A percentile compares a stretch with the other conserved stretches of the same genome.
Evolutionary conservation across 768 basidiomycete species (phyloP).

Genomic region (Leccinum fibrillosum): DNA sequence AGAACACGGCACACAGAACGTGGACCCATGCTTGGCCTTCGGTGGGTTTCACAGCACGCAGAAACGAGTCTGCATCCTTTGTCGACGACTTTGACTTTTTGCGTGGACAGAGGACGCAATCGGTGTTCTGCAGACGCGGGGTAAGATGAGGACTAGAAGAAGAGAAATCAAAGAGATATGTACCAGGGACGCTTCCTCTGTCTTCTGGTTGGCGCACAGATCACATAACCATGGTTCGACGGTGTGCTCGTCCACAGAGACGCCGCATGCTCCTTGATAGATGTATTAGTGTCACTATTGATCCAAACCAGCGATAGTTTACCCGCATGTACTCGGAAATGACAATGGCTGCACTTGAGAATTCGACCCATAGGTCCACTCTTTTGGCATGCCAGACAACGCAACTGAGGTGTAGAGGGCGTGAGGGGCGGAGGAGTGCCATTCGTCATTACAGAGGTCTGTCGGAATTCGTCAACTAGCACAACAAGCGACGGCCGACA

Average conservation of each 20-base stretch:
- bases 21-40: conserved; percentile 95
- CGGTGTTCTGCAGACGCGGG: conserved; percentile 53
- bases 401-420: conserved; percentile 54
- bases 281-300: conserved; percentile 5
- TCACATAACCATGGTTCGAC: conserved; percentile 84
- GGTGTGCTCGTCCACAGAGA: conserved; percentile 56
- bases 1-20: conserved; percentile 84
- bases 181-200: conserved; percentile 79
- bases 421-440: conserved; percentile 62
- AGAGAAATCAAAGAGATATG: conserved; percentile 12
- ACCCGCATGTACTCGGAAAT: conserved; percentile 80
- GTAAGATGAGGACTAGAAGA: not conserved
- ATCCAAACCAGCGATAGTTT: not conserved
- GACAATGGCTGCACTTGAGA: conserved; percentile 77
- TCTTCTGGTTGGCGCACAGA: conserved; percentile 80
- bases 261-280: conserved; percentile 61
- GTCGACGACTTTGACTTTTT: conserved; percentile 32
- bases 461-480: not conserved
- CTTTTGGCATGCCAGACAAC: conserved; percentile 74
- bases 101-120: conserved; percentile 83
- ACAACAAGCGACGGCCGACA: not conserved
- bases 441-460: conserved; percentile 40
- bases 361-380: conserved; percentile 75
- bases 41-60: conserved; percentile 83
- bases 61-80: conserved; percentile 57